Base-by-base conservation (phyloP, 768 basidiomycete species). In the Boletus eberwhitei region DNA sequence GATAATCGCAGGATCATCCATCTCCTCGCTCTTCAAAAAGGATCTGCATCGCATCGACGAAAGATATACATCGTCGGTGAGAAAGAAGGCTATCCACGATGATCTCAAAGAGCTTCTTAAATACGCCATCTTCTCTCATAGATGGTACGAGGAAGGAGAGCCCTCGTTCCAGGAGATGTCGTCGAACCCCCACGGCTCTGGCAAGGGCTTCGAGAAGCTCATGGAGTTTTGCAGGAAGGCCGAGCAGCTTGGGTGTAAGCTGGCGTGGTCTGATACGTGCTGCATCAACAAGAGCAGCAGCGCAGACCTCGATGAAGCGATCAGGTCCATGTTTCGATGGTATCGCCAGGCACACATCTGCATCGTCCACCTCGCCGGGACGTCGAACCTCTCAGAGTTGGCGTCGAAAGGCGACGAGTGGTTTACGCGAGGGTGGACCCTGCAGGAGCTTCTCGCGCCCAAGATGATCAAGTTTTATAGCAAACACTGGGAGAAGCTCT, bases 291-390 rank as follows among this genome's bases (percentile, higher is more conserved):
- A 60, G n/a, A 41, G 38, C 5, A 60, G 59, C 31, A 61, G 59
- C 9, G 54, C 53, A 19, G 59, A 57, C 12, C 59, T 61, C 14
- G 59, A 61, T 36, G 60, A 61, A 12, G 55, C 59, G 3, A 57
- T 61, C 34, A 49, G 59, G 36, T 61, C 60, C 2, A 61, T 61
- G 60, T 61, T 57, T 32, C 54, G 59, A 16, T 61, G 59, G 60
- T 61, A 61, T 37, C 54, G 49, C 6, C 40, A 43, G 6, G 54
- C 60, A 14, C 39, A 50, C 22, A 29, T 61, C 5, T 62, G 60
- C 50, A 50, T 62, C 31, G 50, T 62, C 2, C 57, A 59, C 31
- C 57, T 62, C 8, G 36, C 64, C 5, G 49, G 50, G 4, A 21
- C 59, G 3, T 41, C 37, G 4, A 48, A 38, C 39, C 16, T 55